phyloP scores from a whole-genome alignment of 2,329 filamentous ascomycete genomes.

The Claviceps lovelessii region DNA sequence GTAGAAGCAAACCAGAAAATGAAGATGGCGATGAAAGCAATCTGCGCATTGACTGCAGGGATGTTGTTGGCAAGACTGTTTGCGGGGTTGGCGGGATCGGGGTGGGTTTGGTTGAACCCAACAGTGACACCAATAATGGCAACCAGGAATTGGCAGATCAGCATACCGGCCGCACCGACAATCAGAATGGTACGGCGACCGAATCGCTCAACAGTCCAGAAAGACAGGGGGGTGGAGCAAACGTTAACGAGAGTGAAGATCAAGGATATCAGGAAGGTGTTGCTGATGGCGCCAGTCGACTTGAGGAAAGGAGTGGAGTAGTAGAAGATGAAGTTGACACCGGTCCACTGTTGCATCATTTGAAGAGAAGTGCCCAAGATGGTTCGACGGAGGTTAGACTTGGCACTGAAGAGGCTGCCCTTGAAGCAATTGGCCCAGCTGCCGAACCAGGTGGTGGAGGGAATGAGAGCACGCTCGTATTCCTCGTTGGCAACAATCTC shows the following conservation, averaged over 20 bases:
- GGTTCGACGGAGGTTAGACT: slow-evolving; percentile 55
- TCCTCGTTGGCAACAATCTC: slow-evolving; percentile 82
- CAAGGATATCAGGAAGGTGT: slow-evolving; percentile 72
- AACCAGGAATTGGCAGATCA: slow-evolving; percentile 75
- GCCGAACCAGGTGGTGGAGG: slow-evolving; percentile 47
- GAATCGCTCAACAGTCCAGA: slow-evolving; percentile 70
- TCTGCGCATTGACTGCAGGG: slow-evolving; percentile 51
- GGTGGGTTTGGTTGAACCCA: slow-evolving; percentile 36
- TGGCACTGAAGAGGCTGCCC: slow-evolving; percentile 46
- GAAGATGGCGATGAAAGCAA: slow-evolving; percentile 82
- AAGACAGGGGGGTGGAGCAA: slow-evolving; percentile 69
- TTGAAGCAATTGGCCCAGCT: slow-evolving; percentile 57
- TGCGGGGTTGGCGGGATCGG: slow-evolving; percentile 27
- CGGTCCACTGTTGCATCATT: slow-evolving; percentile 75
- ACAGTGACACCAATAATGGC: slow-evolving; percentile 57
- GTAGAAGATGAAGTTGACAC: slow-evolving; percentile 90
- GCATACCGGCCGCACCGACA: slow-evolving; percentile 66
- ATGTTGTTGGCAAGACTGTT: slow-evolving; percentile 35
- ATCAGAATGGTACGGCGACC: slow-evolving; percentile 72
- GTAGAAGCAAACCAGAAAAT: slow-evolving; percentile 87
- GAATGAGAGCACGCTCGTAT: slow-evolving; percentile 61
- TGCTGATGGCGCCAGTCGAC: slow-evolving; percentile 57
- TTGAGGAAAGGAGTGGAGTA: slow-evolving; percentile 76
- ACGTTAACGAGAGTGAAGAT: slow-evolving; percentile 85
- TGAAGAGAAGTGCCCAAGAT: slow-evolving; percentile 59